A percentile compares a stretch with the other conserved stretches of the same genome.
Conservation (phyloP, 257 asterid species). For the Solanum etuberosum region DNA sequence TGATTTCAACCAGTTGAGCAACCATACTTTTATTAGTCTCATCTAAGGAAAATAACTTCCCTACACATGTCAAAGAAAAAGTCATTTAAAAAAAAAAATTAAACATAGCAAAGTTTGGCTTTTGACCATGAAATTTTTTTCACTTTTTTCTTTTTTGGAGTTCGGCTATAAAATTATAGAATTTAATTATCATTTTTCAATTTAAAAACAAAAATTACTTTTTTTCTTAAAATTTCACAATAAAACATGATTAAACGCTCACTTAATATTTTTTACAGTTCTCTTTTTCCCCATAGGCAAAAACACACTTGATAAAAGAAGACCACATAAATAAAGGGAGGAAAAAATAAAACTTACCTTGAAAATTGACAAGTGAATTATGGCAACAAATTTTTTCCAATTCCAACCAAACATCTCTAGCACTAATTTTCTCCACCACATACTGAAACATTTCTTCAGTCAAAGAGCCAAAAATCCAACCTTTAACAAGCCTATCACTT, state of each 20-base stretch:
- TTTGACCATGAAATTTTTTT: too few relatives aligned
- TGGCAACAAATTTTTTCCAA: background rate
- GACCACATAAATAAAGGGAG: too few relatives aligned
- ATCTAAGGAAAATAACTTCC: background rate
- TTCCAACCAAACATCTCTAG: constrained; percentile 5
- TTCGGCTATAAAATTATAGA: background rate
- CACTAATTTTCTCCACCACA: background rate
- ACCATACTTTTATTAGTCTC: background rate
- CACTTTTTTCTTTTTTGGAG: background rate
- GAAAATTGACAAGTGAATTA: background rate
- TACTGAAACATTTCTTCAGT: background rate
- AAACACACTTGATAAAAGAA: too few relatives aligned
- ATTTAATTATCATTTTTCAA: too few relatives aligned
- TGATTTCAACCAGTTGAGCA: background rate
- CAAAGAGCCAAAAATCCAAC: constrained; percentile 12
- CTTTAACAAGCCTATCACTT: constrained; percentile 4
- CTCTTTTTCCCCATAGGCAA: background rate
- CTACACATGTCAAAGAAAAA: background rate
- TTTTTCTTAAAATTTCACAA: too few relatives aligned
- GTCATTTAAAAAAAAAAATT: background rate
- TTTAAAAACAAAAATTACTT: too few relatives aligned
- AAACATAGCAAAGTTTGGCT: background rate
- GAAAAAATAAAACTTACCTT: background rate
- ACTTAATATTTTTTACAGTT: background rate
- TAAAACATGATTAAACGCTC: too few relatives aligned